These are phyloP conservation scores for Apocynum venetum DNA, from an alignment of 257 asterid species.

Conservation along the genomic window DNA sequence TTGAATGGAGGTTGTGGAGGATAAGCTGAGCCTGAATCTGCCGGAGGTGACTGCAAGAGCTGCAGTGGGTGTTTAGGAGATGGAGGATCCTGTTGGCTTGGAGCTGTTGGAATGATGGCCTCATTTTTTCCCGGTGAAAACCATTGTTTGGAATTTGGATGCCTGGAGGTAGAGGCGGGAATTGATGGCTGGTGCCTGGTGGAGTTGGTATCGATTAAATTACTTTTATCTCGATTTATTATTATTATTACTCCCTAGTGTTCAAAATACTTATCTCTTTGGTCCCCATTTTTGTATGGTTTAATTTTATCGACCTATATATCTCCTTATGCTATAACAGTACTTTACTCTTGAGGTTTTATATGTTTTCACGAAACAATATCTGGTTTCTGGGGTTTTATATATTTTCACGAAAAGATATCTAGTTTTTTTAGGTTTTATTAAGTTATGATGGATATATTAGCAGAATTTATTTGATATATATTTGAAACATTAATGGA, in stretches of 20 bases:
- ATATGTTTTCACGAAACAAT: too few species aligned
- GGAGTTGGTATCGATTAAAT: neutral
- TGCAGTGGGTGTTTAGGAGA: constrained; percentile 21
- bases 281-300: neutral
- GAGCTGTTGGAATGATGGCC: neutral
- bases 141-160: neutral
- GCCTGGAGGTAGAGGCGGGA: neutral
- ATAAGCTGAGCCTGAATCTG: constrained; percentile 64
- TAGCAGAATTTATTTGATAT: too few species aligned
- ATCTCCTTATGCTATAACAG: too few species aligned
- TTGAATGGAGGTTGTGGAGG: constrained; percentile 36
- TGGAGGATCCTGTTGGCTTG: constrained; percentile 24
- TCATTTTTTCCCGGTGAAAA: neutral
- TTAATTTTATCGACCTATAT: too few species aligned
- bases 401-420: too few species aligned
- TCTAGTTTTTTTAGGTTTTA: too few species aligned
- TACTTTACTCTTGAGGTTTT: too few species aligned
- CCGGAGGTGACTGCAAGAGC: constrained; percentile 31
- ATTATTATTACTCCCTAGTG: neutral
- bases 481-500: too few species aligned
- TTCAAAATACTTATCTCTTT: neutral
- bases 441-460: too few species aligned
- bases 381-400: too few species aligned
- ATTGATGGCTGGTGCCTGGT: neutral
- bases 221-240: too few species aligned